These are phyloP conservation scores for Cicer yamashitae DNA, from an alignment of 306 rosid genomes.

Conservation along the genomic window DNA sequence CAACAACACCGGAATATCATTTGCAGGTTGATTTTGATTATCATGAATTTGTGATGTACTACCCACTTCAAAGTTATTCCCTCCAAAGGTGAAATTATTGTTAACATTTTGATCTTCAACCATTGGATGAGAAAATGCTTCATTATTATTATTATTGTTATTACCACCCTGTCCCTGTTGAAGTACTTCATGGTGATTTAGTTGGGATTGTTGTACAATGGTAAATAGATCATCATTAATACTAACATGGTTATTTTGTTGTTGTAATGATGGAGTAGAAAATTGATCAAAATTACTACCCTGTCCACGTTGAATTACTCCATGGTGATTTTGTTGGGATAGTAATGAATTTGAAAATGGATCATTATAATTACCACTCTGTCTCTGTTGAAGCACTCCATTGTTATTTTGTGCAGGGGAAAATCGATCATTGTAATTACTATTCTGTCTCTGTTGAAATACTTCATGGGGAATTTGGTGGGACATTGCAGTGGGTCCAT, in stretches of 20 bases:
- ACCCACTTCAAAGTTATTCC: slow-evolving; percentile 39
- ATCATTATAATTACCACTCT: not conserved
- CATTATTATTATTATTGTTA: not conserved
- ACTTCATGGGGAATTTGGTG: slow-evolving; percentile 6
- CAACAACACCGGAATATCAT: not conserved
- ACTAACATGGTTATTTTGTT: not conserved
- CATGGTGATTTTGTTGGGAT: not conserved
- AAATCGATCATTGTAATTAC: not conserved
- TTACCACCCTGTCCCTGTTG: not conserved
- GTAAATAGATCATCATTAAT: no score
- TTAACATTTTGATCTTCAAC: slow-evolving; percentile 25
- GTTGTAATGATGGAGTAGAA: not conserved
- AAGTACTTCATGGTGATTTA: not conserved
- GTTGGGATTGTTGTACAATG: no score
- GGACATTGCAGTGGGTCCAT: not conserved
- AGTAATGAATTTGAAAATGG: not conserved
- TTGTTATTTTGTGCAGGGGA: not conserved
- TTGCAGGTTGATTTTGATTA: not conserved
- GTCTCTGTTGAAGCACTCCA: not conserved
- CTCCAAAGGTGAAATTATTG: not conserved
- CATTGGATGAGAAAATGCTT: not conserved
- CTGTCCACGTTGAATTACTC: not conserved
- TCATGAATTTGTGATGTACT: not conserved
- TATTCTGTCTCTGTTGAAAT: not conserved
- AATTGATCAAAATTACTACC: not conserved